These are phyloP conservation scores for Quercus phellos DNA, from an alignment of 331 rosid species.

Conservation along the genomic window DNA sequence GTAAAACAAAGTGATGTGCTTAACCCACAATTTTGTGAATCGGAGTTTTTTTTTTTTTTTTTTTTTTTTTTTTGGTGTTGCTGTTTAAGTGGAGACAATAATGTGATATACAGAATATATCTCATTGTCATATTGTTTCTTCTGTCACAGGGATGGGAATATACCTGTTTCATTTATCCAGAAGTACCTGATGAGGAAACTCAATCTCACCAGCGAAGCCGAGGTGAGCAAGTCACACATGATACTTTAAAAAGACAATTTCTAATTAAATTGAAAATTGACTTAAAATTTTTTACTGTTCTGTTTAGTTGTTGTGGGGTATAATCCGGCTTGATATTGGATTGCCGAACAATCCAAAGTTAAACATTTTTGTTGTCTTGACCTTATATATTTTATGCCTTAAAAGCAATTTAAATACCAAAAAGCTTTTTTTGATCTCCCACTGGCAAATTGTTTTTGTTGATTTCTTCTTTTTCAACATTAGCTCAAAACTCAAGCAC, in stretches of 20 bases:
- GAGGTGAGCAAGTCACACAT: constrained; percentile 45
- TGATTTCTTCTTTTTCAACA: too few species aligned
- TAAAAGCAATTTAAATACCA: background rate
- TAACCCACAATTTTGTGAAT: background rate
- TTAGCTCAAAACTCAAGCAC: background rate
- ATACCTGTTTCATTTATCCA: constrained; percentile 46
- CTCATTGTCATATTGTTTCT: constrained; percentile 11
- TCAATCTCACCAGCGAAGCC: constrained; percentile 49
- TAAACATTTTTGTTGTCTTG: background rate
- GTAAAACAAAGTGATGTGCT: background rate
- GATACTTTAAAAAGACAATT: background rate
- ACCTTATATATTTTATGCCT: background rate
- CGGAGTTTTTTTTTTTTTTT: background rate
- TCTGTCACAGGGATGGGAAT: constrained; percentile 52
- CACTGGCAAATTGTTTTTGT: too few species aligned
- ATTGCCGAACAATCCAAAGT: background rate
- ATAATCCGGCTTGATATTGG: background rate
- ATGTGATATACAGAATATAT: background rate
- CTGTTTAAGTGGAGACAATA: background rate
- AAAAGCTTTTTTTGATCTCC: background rate
- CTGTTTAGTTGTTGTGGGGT: background rate
- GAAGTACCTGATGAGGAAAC: constrained; percentile 52
- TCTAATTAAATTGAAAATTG: background rate
- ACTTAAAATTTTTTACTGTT: background rate
- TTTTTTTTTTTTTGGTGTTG: background rate